A percentile compares a stretch with the other conserved stretches of the same genome.
These are phyloP conservation scores for Colletotrichum higginsianum DNA, from an alignment of 2,329 filamentous ascomycete genomes.

Conservation along the genomic window DNA sequence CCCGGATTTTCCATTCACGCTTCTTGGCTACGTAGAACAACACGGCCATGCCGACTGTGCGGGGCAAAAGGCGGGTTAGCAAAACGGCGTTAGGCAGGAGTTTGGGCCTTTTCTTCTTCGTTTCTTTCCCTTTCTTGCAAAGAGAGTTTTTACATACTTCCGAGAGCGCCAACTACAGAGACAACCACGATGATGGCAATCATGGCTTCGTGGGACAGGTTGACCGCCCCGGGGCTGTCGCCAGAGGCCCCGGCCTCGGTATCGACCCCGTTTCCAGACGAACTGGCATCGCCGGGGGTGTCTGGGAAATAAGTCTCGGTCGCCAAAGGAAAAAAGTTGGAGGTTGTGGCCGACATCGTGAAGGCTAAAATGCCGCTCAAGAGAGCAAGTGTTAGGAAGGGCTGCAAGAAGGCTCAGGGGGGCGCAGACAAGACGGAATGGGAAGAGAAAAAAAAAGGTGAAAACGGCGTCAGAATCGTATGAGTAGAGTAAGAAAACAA, in stretches of 20 bases:
- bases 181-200: constrained; percentile 84
- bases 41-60: constrained; percentile 72
- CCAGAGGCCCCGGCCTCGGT: constrained; percentile 77
- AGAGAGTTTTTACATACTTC: constrained; percentile 68
- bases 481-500: constrained; percentile 39
- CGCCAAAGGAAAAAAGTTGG: constrained; percentile 59
- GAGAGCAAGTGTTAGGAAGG: constrained; percentile 16
- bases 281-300: constrained; percentile 51
- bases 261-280: constrained; percentile 58
- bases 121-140: neutral
- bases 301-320: constrained; percentile 57
- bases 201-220: constrained; percentile 77
- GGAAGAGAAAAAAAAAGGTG: neutral
- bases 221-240: constrained; percentile 70
- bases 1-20: constrained; percentile 84
- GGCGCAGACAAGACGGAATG: constrained; percentile 1
- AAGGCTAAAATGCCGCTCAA: constrained; percentile 15
- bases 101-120: neutral
- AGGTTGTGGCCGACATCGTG: constrained; percentile 58
- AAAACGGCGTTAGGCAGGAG: neutral
- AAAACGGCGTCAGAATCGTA: constrained; percentile 39
- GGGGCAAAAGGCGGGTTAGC: constrained; percentile 6
- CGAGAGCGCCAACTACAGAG: constrained; percentile 75
- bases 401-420: neutral
- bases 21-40: constrained; percentile 89